A percentile compares a stretch with the other conserved stretches of the same genome.
phyloP scores from a whole-genome alignment of 805 yeast species.

The fission yeast (Schizosaccharomyces pombe) region ASM294v3 CU329670.1:2965001-2965500 shows the following conservation, averaged over 20 bases:
- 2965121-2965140: slow-evolving; percentile 10
- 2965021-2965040: slow-evolving; percentile 36
- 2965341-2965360: slow-evolving; percentile 22
- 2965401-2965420: slow-evolving; percentile 39
- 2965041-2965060: slow-evolving; percentile 42
- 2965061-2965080: slow-evolving; percentile 58
- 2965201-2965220: slow-evolving; percentile 19
- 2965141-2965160: slow-evolving; percentile 12
- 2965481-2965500: slow-evolving; percentile 24
- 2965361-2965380: slow-evolving; percentile 31
- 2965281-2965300: slow-evolving; percentile 31
- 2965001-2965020: slow-evolving; percentile 58
- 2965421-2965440: slow-evolving; percentile 17
- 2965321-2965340: slow-evolving; percentile 27
- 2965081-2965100: slow-evolving; percentile 16
- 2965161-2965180: slow-evolving; percentile 7
- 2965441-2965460: slow-evolving; percentile 21
- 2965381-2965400: slow-evolving; percentile 25
- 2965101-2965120: neutral
- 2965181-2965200: slow-evolving; percentile 6
- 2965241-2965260: slow-evolving; percentile 23
- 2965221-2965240: slow-evolving; percentile 37
- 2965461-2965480: slow-evolving; percentile 20
- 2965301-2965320: slow-evolving; percentile 24
- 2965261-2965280: slow-evolving; percentile 31